Conservation (phyloP, 495 filamentous ascomycete genomes). For the Aspergillus sparsus region DNA sequence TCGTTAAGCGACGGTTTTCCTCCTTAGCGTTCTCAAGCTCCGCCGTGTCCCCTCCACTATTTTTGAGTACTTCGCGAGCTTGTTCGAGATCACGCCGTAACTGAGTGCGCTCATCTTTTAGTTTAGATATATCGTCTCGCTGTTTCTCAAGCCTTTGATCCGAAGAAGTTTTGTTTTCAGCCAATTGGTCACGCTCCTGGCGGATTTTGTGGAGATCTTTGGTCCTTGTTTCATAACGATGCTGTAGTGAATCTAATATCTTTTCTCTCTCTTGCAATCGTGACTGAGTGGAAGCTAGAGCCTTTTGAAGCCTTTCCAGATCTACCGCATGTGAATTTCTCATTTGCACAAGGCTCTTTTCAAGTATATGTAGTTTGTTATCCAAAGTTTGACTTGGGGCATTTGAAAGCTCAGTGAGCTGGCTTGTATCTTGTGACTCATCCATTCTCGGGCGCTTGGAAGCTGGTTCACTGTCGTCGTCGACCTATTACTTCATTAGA, state of each 20-base stretch:
- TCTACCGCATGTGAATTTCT: conserved; percentile 33
- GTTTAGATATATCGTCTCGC: conserved; percentile 42
- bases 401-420: conserved; percentile 39
- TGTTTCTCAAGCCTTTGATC: conserved; percentile 44
- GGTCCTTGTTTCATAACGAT: conserved; percentile 47
- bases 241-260: conserved; percentile 36
- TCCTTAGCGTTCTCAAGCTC: conserved; percentile 50
- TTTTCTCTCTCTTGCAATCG: conserved; percentile 34
- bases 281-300: conserved; percentile 25
- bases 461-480: conserved; percentile 30
- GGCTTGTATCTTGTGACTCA: conserved; percentile 35
- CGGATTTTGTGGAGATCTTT: conserved; percentile 41
- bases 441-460: conserved; percentile 40
- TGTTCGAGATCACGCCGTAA: conserved; percentile 53
- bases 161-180: conserved; percentile 24
- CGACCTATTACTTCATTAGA: conserved; percentile 26
- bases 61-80: conserved; percentile 47
- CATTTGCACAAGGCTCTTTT: conserved; percentile 41
- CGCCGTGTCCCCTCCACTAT: conserved; percentile 51
- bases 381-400: conserved; percentile 36
- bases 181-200: conserved; percentile 36
- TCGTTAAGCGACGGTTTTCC: conserved; percentile 43
- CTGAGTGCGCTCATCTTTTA: conserved; percentile 51
- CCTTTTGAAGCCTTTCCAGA: conserved; percentile 31
- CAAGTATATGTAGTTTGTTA: conserved; percentile 34